Conservation (phyloP, 345 rosid genomes). For the Clarkia xantiana region DNA sequence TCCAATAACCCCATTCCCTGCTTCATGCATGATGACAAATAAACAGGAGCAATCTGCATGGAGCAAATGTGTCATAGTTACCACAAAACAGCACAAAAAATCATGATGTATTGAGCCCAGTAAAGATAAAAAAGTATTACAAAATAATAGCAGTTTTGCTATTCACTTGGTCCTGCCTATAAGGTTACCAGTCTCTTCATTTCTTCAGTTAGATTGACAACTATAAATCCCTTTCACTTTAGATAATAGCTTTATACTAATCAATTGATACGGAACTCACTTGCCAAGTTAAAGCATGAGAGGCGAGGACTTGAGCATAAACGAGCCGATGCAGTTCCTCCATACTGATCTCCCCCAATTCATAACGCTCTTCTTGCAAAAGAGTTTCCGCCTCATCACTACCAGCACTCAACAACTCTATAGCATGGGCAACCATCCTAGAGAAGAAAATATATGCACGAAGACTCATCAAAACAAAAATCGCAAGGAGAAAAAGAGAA, state of each 20-base stretch:
- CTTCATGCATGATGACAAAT: conserved; percentile 71
- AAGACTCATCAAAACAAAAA: neutral
- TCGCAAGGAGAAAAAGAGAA: too few relatives aligned
- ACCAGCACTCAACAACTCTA: conserved; percentile 72
- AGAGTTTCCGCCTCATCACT: conserved; percentile 59
- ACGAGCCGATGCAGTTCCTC: conserved; percentile 86
- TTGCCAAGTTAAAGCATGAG: conserved; percentile 93
- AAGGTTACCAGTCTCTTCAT: too few relatives aligned
- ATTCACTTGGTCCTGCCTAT: too few relatives aligned
- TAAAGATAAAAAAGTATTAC: neutral
- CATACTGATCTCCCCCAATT: conserved; percentile 65
- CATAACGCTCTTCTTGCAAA: conserved; percentile 57
- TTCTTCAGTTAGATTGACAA: too few relatives aligned
- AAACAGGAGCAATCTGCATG: conserved; percentile 81
- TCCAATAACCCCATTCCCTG: conserved; percentile 80
- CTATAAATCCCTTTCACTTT: too few relatives aligned
- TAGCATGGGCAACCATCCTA: conserved; percentile 94
- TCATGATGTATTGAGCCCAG: neutral
- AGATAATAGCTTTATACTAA: too few relatives aligned
- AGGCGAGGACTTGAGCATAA: conserved; percentile 89
- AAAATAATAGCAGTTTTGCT: too few relatives aligned
- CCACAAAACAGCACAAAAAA: neutral
- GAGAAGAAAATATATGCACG: conserved; percentile 12
- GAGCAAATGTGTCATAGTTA: conserved; percentile 3
- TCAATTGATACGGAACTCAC: conserved; percentile 28